phyloP scores from a whole-genome alignment of 2,329 filamentous ascomycete species.

The Dactylonectria estremocensis region DNA sequence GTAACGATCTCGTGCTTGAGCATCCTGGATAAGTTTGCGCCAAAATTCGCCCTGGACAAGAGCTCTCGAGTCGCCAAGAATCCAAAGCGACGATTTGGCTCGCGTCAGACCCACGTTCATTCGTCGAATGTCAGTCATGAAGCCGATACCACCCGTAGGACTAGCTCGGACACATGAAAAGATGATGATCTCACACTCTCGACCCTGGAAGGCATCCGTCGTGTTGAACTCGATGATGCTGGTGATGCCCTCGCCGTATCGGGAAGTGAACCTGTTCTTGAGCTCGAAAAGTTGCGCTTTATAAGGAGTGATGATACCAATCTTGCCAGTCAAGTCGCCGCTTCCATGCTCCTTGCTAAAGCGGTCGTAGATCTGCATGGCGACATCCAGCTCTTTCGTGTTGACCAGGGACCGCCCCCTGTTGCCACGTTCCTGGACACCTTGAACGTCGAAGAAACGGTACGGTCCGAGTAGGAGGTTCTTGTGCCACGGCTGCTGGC shows the following conservation, averaged over 20 bases:
- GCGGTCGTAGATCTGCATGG: slow-evolving; percentile 86
- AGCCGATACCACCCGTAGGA: slow-evolving; percentile 94
- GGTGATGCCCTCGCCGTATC: slow-evolving; percentile 82
- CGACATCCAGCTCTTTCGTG: slow-evolving; percentile 86
- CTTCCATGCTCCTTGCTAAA: slow-evolving; percentile 80
- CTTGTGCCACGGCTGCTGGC: slow-evolving; percentile 87
- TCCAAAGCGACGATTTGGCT: slow-evolving; percentile 97
- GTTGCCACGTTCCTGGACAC: slow-evolving; percentile 84
- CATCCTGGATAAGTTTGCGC: slow-evolving; percentile 88
- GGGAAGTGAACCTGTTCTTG: slow-evolving; percentile 79
- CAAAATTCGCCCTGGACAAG: slow-evolving; percentile 92
- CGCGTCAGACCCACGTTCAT: slow-evolving; percentile 99
- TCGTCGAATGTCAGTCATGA: slow-evolving; percentile 97
- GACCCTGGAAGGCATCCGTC: slow-evolving; percentile 96
- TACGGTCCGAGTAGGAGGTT: slow-evolving; percentile 89
- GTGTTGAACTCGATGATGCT: slow-evolving; percentile 97
- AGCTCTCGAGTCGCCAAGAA: slow-evolving; percentile 91
- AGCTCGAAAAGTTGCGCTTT: slow-evolving; percentile 92
- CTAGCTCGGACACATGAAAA: slow-evolving; percentile 98
- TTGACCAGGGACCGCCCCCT: slow-evolving; percentile 94
- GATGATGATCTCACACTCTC: slow-evolving; percentile 98
- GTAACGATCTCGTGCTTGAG: slow-evolving; percentile 81
- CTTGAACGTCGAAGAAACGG: slow-evolving; percentile 96
- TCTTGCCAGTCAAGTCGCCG: slow-evolving; percentile 83
- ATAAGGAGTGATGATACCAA: slow-evolving; percentile 98